Base-by-base conservation (phyloP, 192 early-diverging fungal species). In the Coemansia sp. region DNA sequence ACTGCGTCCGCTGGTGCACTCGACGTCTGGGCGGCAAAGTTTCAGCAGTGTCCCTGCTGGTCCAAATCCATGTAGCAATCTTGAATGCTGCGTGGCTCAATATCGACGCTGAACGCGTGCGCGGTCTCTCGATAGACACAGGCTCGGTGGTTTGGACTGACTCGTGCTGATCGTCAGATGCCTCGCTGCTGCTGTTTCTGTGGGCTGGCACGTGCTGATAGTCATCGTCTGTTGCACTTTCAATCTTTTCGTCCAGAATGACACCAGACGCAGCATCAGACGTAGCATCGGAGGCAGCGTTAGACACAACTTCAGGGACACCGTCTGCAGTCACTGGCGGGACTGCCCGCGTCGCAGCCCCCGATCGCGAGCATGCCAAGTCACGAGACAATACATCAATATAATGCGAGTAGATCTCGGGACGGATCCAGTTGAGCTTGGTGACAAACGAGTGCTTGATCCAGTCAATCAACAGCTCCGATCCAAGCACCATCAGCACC, bases 381-480 rank as follows among this genome's bases (percentile, higher is more conserved):
- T 98, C 97, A 56, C 89, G 82, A 64, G 93, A 94, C 32, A 99
- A 73, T 47, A 95, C 88, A 62, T 95, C 94, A 4, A 87, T 84
- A 67, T 91, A 99, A 52, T 88, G 86, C 10, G 82, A 85, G 77
- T 99, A 99, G 1, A 97, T 88, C 25, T 88, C 85, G 4, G 94
- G 91, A 24, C 90, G 73, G 62, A 98, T 92, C 63, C 91, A 89
- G 75, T 99, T 99, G 75, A 98, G 96, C 66, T 98, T 98, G 11
- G 92, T 93, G 52, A 99, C 93, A 72, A 99, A 99, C 0, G 97
- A 92, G 74, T 99, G 97, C 75, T 99, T 99, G 58, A 97, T 75
- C 93, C 94, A 98, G 73, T 99, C 96, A 5, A 98, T 94, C 17
- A 96, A 64, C 9, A 97, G 78, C 72, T 98, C 97, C 38, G 94